Percentiles rank a stretch among this genome's conserved stretches.
Evolutionary conservation across 1,139 yeast species (phyloP).

Genomic region (Ogataea hybrid): DNA sequence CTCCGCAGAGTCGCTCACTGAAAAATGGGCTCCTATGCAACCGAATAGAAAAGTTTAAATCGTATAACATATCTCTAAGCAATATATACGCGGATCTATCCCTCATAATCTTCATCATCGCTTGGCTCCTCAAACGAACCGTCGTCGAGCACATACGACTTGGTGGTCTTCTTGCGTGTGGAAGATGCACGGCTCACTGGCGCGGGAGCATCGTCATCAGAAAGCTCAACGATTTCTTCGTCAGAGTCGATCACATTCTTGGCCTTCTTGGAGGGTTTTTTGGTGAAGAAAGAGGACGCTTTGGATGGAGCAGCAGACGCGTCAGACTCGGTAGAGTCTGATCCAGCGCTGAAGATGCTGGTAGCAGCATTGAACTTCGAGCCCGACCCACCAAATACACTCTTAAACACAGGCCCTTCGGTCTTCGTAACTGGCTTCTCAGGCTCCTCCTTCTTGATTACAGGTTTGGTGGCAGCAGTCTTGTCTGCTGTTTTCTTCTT

Average conservation of each 20-base stretch:
- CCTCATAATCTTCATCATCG: constrained; percentile 24
- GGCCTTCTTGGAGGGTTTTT: constrained; percentile 12
- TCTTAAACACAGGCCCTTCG: constrained; percentile 21
- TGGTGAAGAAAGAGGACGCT: constrained; percentile 17
- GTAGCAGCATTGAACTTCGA: constrained; percentile 28
- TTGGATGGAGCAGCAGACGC: constrained; percentile 7
- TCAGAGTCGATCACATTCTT: constrained; percentile 16
- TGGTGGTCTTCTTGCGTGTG: constrained; percentile 13
- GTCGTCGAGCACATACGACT: constrained; percentile 20
- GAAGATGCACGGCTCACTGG: constrained; percentile 17
- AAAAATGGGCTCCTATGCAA: constrained; percentile 27
- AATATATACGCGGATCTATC: constrained; percentile 7
- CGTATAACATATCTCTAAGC: constrained; percentile 1
- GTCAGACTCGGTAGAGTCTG: constrained; percentile 4
- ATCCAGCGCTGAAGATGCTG: constrained; percentile 24
- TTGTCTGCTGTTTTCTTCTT: constrained; percentile 10
- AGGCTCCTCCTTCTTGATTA: constrained; percentile 10
- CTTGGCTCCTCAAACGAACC: constrained; percentile 15
- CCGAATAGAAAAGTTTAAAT: constrained; percentile 25
- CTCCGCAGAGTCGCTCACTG: constrained; percentile 10
- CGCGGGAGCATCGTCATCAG: constrained; percentile 12
- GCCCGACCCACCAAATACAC: constrained; percentile 26
- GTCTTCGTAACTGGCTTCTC: neutral
- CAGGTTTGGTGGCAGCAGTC: neutral
- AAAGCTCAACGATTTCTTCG: constrained; percentile 14